Evolutionary conservation across 129 eudicot species (phyloP).

Genomic region (Cynara cardunculus): DNA sequence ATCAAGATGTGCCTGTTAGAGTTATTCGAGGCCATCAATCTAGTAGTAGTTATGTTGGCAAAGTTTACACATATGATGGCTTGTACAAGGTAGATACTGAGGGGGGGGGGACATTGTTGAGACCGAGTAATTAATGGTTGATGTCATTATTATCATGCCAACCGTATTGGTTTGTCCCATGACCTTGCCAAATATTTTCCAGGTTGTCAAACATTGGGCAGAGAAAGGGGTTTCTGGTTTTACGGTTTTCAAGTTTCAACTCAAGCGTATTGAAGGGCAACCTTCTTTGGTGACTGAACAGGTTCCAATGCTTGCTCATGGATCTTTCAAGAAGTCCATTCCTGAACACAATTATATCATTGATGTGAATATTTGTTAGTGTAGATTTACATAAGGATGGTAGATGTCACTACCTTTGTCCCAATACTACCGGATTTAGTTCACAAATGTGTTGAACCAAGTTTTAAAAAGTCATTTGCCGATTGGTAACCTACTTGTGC

Average conservation of each 20-base stretch:
- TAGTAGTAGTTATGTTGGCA: conserved; percentile 69
- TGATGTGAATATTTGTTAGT: background rate
- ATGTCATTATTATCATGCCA: background rate
- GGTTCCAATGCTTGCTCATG: conserved; percentile 35
- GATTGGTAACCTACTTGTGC: background rate
- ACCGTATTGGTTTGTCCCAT: conserved; percentile 1
- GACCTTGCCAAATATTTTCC: conserved; percentile 4
- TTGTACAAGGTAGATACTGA: conserved; percentile 58
- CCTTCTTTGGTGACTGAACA: conserved; percentile 75
- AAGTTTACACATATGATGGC: conserved; percentile 96
- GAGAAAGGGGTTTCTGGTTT: conserved; percentile 86
- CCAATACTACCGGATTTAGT: background rate
- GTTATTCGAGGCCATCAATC: conserved; percentile 80
- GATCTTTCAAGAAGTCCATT: background rate
- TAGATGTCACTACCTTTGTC: background rate
- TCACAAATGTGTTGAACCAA: background rate
- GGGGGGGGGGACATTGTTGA: conserved; percentile 17
- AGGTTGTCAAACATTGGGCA: conserved; percentile 84
- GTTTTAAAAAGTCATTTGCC: background rate
- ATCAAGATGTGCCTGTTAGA: conserved; percentile 75
- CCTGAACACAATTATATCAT: background rate
- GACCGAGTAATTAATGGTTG: conserved; percentile 2
- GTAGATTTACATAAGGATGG: background rate
- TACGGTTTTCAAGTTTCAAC: conserved; percentile 70
- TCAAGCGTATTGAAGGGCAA: conserved; percentile 79